Percentiles rank a stretch among this genome's conserved stretches.
These are phyloP conservation scores for Penicillium nucicola DNA, from an alignment of 495 filamentous ascomycete genomes.

Conservation along the genomic window DNA sequence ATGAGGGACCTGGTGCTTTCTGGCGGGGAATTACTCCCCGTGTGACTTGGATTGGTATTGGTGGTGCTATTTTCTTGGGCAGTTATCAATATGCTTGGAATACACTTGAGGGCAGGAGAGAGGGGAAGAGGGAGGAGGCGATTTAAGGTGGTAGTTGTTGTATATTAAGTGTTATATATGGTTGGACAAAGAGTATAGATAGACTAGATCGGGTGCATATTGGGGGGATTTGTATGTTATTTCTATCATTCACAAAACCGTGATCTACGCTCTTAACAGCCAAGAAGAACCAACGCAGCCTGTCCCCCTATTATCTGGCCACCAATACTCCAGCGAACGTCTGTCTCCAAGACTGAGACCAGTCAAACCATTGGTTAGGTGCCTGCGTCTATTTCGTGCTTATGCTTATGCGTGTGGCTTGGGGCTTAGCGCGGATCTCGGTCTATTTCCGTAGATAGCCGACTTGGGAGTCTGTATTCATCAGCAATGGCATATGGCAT, in stretches of 20 bases:
- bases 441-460: slow-evolving; percentile 67
- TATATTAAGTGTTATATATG: slow-evolving; percentile 7
- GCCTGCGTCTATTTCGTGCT: not conserved
- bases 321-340: not conserved
- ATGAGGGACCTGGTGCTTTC: slow-evolving; percentile 72
- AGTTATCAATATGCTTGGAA: slow-evolving; percentile 92
- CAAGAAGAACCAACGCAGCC: slow-evolving; percentile 55
- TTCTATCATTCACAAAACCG: too few relatives aligned
- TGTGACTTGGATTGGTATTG: slow-evolving; percentile 89
- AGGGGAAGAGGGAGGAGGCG: slow-evolving; percentile 11
- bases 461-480: slow-evolving; percentile 54
- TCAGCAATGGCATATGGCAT: slow-evolving; percentile 16
- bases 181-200: not conserved
- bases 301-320: too few relatives aligned
- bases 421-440: slow-evolving; percentile 46
- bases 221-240: too few relatives aligned
- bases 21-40: slow-evolving; percentile 86
- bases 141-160: slow-evolving; percentile 1
- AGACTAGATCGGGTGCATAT: too few relatives aligned
- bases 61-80: slow-evolving; percentile 91
- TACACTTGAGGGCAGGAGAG: slow-evolving; percentile 49
- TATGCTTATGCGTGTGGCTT: slow-evolving; percentile 21
- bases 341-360: slow-evolving; percentile 39
- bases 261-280: slow-evolving; percentile 64
- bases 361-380: slow-evolving; percentile 1